Conservation (phyloP, 176 grass and related monocot genomes). For the Microstegium vimineum region DNA sequence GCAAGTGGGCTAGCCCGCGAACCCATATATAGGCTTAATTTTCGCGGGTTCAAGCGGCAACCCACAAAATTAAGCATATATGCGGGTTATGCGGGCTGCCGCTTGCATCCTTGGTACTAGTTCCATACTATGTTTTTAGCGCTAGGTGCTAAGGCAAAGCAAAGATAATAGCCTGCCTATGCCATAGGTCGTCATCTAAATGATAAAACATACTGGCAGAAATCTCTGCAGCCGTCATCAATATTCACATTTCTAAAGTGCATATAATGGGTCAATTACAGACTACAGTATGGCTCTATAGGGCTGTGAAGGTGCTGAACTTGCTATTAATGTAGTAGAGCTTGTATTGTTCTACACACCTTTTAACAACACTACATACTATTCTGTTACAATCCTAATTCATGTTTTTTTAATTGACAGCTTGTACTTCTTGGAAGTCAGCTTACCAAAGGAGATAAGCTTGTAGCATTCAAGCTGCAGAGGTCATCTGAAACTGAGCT, state of each 20-base stretch:
- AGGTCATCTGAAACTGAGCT: background rate
- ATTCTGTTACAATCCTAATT: conserved; percentile 29
- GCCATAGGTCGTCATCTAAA: background rate
- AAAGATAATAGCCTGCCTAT: background rate
- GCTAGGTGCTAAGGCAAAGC: background rate
- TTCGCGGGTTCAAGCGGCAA: too few relatives aligned
- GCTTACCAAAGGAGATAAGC: conserved; percentile 78
- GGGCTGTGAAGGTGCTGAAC: background rate
- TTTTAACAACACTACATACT: background rate
- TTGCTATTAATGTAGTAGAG: background rate
- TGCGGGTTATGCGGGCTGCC: too few relatives aligned
- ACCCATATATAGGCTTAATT: too few relatives aligned
- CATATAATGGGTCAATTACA: background rate
- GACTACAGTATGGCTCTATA: background rate
- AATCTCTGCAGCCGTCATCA: background rate
- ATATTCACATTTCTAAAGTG: background rate
- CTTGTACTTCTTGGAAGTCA: conserved; percentile 93
- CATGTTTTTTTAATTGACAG: conserved; percentile 40
- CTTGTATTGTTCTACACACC: background rate
- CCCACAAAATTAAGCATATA: too few relatives aligned
- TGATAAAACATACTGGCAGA: background rate
- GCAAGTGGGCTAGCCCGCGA: too few relatives aligned
- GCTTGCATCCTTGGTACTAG: too few relatives aligned
- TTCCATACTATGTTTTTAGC: background rate
- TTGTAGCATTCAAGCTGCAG: conserved; percentile 19